Conservation (phyloP, 2,329 filamentous ascomycete species). For the Diaporthe velutina region DNA sequence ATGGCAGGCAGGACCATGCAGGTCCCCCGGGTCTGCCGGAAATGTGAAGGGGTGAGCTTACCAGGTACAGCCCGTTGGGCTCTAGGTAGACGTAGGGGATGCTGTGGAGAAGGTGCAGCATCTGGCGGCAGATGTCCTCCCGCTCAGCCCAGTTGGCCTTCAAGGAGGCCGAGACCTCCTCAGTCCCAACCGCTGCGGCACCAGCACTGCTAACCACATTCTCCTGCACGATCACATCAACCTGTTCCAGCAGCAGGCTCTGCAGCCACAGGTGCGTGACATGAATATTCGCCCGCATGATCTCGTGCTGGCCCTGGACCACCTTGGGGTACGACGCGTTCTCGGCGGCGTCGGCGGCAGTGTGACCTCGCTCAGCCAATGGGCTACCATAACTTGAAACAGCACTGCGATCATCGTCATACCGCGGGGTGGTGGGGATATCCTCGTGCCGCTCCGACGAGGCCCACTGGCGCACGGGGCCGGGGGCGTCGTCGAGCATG, state of each 20-base stretch:
- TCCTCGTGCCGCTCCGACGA: not conserved
- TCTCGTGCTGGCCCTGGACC: slow-evolving; percentile 41
- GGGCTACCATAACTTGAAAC: slow-evolving; percentile 3
- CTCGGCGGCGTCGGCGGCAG: not conserved
- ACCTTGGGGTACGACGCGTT: slow-evolving; percentile 1
- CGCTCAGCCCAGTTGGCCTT: slow-evolving; percentile 48
- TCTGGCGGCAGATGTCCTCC: slow-evolving; percentile 52
- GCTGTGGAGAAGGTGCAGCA: slow-evolving; percentile 51
- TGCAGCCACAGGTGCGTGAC: slow-evolving; percentile 55
- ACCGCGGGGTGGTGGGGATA: not conserved
- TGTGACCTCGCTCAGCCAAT: not conserved
- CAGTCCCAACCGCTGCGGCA: not conserved
- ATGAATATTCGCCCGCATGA: slow-evolving; percentile 52
- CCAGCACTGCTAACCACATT: not conserved
- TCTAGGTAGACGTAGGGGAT: slow-evolving; percentile 49
- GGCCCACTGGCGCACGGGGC: slow-evolving; percentile 45
- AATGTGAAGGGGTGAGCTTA: not conserved
- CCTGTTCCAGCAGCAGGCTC: slow-evolving; percentile 50
- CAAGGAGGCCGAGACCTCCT: not conserved
- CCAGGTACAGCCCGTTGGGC: slow-evolving; percentile 49
- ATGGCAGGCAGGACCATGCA: no score
- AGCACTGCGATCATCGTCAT: not conserved
- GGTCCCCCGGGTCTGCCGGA: no score
- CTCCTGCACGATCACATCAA: slow-evolving; percentile 46
- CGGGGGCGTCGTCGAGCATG: slow-evolving; percentile 47